These are phyloP conservation scores for Pestalotiopsis sp. DNA, from an alignment of 2,329 filamentous ascomycete species.

Conservation along the genomic window DNA sequence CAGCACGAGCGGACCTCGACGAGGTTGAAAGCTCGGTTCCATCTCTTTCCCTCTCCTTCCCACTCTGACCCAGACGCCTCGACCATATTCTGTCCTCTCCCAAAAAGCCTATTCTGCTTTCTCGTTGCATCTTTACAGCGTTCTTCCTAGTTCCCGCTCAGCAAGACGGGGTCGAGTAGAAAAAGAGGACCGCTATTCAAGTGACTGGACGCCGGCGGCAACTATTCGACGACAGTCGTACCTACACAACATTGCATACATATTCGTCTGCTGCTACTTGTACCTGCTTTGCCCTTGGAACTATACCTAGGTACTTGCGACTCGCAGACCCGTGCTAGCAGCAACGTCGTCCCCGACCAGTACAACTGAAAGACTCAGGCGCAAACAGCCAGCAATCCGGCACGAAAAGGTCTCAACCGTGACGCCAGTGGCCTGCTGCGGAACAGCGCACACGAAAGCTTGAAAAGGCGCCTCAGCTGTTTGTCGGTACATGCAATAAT, in stretches of 20 bases:
- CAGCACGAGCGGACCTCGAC: background rate
- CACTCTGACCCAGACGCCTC: background rate
- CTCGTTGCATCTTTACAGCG: background rate
- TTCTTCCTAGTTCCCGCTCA: background rate
- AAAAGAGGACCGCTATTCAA: background rate
- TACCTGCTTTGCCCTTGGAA: background rate
- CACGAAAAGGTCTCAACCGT: background rate
- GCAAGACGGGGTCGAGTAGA: background rate
- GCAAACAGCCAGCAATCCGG: background rate
- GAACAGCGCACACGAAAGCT: background rate
- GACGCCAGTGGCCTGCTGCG: background rate
- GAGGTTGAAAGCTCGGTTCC: conserved; percentile 3
- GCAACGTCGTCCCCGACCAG: background rate
- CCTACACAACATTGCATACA: background rate
- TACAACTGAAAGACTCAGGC: background rate
- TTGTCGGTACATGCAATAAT: background rate
- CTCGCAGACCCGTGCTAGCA: conserved; percentile 5
- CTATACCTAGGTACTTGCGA: background rate
- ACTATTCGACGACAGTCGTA: background rate
- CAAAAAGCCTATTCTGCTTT: background rate
- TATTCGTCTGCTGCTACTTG: background rate
- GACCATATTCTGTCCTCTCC: conserved; percentile 5
- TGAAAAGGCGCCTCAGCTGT: background rate
- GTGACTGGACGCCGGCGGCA: background rate
- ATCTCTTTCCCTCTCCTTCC: conserved; percentile 3